Evolutionary conservation across 805 yeast species (phyloP).

Genomic region (Schwanniomyces yamadae): DNA sequence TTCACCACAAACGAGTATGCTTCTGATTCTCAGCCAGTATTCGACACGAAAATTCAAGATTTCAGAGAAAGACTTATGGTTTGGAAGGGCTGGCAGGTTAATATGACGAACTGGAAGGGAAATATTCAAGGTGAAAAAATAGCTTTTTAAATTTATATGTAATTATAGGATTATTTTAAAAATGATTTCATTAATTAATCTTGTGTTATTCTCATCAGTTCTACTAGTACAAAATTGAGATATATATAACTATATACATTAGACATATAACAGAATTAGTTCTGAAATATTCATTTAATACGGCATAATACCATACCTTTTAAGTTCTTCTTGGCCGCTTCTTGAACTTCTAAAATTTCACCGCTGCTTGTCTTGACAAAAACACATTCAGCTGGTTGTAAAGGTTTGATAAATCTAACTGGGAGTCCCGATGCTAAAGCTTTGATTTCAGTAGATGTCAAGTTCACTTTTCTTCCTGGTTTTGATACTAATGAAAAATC

Average conservation of each 20-base stretch:
- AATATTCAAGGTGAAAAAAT: slow-evolving; percentile 48
- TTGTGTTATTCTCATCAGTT: background rate
- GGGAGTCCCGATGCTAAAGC: slow-evolving; percentile 73
- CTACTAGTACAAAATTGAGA: slow-evolving; percentile 1
- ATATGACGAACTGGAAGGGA: slow-evolving; percentile 80
- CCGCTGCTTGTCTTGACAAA: slow-evolving; percentile 52
- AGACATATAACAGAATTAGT: background rate
- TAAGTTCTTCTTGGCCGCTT: slow-evolving; percentile 73
- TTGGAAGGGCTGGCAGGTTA: slow-evolving; percentile 86
- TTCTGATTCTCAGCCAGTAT: slow-evolving; percentile 20
- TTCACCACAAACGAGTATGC: slow-evolving; percentile 32
- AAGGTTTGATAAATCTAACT: slow-evolving; percentile 72
- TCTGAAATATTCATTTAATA: slow-evolving; percentile 39
- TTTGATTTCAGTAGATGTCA: slow-evolving; percentile 62
- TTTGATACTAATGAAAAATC: slow-evolving; percentile 73
- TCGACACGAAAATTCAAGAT: slow-evolving; percentile 40
- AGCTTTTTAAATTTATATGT: slow-evolving; percentile 17
- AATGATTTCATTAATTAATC: background rate
- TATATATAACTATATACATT: slow-evolving; percentile 8
- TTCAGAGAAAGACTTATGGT: slow-evolving; percentile 57
- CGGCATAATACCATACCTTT: slow-evolving; percentile 84
- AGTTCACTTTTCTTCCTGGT: slow-evolving; percentile 75
- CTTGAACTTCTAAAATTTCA: slow-evolving; percentile 72
- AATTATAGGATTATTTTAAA: background rate
- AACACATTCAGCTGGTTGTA: slow-evolving; percentile 86